A percentile compares a stretch with the other conserved stretches of the same genome.
Conservation (phyloP, 1,139 yeast genomes). For the Spathaspora sp. region DNA sequence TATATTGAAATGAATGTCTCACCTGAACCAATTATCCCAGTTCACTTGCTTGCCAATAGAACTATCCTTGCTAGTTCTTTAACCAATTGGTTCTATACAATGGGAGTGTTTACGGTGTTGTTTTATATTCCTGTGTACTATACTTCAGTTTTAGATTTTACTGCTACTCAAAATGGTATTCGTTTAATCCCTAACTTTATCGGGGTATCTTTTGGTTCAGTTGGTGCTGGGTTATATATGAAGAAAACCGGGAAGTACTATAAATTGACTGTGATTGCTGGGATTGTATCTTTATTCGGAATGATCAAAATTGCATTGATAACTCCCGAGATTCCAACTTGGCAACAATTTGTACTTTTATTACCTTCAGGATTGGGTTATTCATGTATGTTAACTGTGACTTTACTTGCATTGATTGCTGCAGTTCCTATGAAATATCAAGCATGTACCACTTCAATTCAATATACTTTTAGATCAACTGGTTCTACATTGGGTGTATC, state of each 20-base stretch:
- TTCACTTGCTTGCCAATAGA: constrained; percentile 52
- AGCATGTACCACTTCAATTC: constrained; percentile 74
- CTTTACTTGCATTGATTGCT: constrained; percentile 66
- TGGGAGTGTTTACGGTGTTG: constrained; percentile 52
- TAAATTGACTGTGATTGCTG: constrained; percentile 44
- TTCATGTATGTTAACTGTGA: constrained; percentile 62
- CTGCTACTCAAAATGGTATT: constrained; percentile 61
- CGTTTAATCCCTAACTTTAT: constrained; percentile 65
- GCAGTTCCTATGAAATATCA: constrained; percentile 60
- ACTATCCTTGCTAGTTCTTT: constrained; percentile 65
- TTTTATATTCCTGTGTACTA: constrained; percentile 68
- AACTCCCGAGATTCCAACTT: constrained; percentile 40
- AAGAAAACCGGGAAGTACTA: constrained; percentile 67
- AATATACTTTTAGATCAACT: constrained; percentile 71
- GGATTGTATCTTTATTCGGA: constrained; percentile 49
- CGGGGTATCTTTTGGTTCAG: constrained; percentile 68
- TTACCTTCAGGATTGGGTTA: constrained; percentile 58
- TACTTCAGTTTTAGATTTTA: constrained; percentile 53
- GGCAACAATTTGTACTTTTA: constrained; percentile 33
- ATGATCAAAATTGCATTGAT: constrained; percentile 35
- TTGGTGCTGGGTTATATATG: constrained; percentile 71
- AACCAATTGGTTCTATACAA: constrained; percentile 65
- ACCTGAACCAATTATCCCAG: constrained; percentile 67
- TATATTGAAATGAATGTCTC: constrained; percentile 57
- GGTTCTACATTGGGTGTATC: constrained; percentile 77